These are phyloP conservation scores for Penicillium mononematosum DNA, from an alignment of 495 filamentous ascomycete genomes.

Conservation along the genomic window DNA sequence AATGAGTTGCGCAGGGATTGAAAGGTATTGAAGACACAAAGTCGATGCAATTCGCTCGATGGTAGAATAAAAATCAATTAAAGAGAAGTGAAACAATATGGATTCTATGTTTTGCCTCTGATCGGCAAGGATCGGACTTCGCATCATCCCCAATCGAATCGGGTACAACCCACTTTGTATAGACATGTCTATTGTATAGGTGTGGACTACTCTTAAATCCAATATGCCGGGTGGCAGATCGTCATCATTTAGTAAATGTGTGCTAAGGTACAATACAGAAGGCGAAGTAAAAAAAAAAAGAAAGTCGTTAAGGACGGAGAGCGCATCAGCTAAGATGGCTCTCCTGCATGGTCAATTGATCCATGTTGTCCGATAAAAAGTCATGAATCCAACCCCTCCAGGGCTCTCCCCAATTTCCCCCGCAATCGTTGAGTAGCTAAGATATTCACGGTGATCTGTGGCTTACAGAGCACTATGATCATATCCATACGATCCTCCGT, in stretches of 20 bases:
- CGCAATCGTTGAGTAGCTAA: conserved; percentile 17
- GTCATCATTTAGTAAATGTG: conserved; percentile 45
- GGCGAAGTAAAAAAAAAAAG: conserved; percentile 29
- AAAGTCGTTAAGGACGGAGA: conserved; percentile 40
- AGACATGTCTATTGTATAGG: neutral
- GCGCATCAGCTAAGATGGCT: conserved; percentile 22
- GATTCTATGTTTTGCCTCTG: conserved; percentile 21
- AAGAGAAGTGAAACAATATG: conserved; percentile 2
- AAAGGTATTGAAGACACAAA: neutral
- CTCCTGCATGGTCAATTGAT: conserved; percentile 24
- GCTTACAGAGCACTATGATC: conserved; percentile 11
- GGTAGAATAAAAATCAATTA: conserved; percentile 12
- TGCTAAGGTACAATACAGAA: conserved; percentile 51
- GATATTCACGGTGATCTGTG: conserved; percentile 15
- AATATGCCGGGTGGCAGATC: conserved; percentile 21
- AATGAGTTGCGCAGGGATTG: neutral
- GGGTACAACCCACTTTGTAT: conserved; percentile 2
- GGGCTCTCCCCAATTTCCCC: conserved; percentile 14
- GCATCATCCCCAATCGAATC: conserved; percentile 22
- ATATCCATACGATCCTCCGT: conserved; percentile 19
- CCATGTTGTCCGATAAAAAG: conserved; percentile 29
- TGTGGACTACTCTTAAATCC: neutral
- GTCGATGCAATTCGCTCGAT: neutral
- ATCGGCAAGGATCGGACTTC: conserved; percentile 29
- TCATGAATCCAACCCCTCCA: conserved; percentile 23